Conservation (phyloP, 768 basidiomycete genomes). For the Xerocomellus chrysenteron region DNA sequence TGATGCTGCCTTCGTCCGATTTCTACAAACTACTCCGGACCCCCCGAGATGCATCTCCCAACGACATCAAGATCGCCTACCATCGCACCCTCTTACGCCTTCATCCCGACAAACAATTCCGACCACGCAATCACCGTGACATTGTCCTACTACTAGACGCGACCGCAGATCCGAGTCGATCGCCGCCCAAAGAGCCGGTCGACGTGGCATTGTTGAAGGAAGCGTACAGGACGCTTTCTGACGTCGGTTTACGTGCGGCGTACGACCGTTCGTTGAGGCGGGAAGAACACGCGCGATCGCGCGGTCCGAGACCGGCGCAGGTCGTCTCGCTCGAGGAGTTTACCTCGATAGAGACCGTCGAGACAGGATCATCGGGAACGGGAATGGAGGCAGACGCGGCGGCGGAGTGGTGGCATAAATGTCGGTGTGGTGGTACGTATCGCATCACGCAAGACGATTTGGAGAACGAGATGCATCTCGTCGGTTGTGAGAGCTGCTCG, state of each 20-base stretch:
- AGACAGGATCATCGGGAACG: background rate
- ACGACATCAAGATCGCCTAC: conserved; percentile 69
- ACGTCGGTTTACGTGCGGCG: conserved; percentile 43
- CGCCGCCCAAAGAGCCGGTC: conserved; percentile 6
- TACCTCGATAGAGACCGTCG: background rate
- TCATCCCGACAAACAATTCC: conserved; percentile 61
- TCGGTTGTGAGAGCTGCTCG: conserved; percentile 74
- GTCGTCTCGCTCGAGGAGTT: conserved; percentile 80
- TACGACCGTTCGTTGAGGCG: conserved; percentile 44
- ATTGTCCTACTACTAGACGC: conserved; percentile 13
- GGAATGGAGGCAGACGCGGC: conserved; percentile 33
- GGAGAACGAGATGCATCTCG: conserved; percentile 69
- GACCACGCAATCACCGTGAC: conserved; percentile 15
- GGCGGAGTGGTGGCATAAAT: conserved; percentile 53
- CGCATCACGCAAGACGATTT: conserved; percentile 55
- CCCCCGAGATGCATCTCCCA: conserved; percentile 44
- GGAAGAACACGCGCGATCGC: conserved; percentile 5
- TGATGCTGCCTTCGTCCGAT: conserved; percentile 31
- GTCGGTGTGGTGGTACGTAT: conserved; percentile 75
- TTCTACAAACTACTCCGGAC: conserved; percentile 63
- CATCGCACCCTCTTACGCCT: conserved; percentile 59
- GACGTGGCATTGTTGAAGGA: conserved; percentile 64
- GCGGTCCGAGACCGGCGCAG: conserved; percentile 68
- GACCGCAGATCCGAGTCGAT: conserved; percentile 5
- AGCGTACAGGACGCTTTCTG: conserved; percentile 63